Evolutionary conservation across 805 yeast genomes (phyloP).

Genomic region (Nakazawaea sp.): DNA sequence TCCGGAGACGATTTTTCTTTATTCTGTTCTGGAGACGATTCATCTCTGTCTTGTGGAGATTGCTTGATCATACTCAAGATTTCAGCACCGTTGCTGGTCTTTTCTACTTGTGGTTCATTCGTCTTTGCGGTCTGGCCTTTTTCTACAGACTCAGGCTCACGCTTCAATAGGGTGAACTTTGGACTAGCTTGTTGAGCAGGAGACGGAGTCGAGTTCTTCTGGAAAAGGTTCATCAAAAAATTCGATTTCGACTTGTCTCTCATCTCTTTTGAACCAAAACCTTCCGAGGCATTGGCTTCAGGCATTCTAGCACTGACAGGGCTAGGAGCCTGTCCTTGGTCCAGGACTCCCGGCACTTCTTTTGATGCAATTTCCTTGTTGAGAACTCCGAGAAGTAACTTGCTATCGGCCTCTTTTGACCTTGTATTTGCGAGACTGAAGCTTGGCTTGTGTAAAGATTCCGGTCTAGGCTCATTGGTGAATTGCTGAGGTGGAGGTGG

Average conservation of each 20-base stretch:
- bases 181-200: background rate
- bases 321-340: too few relatives aligned
- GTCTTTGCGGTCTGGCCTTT: too few relatives aligned
- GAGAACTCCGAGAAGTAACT: slow-evolving; percentile 23
- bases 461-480: slow-evolving; percentile 22
- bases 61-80: too few relatives aligned
- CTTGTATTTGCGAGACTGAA: slow-evolving; percentile 19
- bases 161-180: slow-evolving; percentile 2
- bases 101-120: too few relatives aligned
- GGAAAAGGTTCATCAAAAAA: slow-evolving; percentile 16
- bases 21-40: too few relatives aligned
- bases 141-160: too few relatives aligned
- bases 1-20: too few relatives aligned
- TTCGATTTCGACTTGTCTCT: slow-evolving; percentile 10
- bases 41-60: too few relatives aligned
- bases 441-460: slow-evolving; percentile 25
- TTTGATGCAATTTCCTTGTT: slow-evolving; percentile 15
- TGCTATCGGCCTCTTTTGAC: slow-evolving; percentile 25
- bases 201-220: background rate
- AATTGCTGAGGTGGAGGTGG: slow-evolving; percentile 11
- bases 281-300: background rate
- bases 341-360: too few relatives aligned
- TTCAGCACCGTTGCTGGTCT: too few relatives aligned
- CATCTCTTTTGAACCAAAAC: slow-evolving; percentile 6
- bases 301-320: too few relatives aligned